Base-by-base conservation (phyloP, 768 basidiomycete genomes). In the Russula brevipes region DNA sequence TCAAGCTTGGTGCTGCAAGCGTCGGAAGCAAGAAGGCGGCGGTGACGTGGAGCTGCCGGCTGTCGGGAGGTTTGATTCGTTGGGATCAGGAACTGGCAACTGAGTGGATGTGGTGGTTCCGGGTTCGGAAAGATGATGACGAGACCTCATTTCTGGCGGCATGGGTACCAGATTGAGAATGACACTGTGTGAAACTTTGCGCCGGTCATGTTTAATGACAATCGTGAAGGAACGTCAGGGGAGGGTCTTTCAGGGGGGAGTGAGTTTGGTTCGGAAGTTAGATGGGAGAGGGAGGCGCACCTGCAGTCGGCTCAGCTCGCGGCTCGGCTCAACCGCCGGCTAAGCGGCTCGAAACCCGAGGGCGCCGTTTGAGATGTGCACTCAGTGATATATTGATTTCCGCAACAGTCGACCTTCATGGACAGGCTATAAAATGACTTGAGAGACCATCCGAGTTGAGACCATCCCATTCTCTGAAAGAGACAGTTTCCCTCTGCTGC, bases 141-240 rank as follows among this genome's bases (percentile, higher is more conserved):
- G 63, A 24, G 24, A 24, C 31, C 68, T 69, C 60, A 66, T 70
- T 2, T 62, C 54, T 0, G 61, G 51, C 5, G 63, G 42, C 19
- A 62, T 16, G 19, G 60, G 5, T 0, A 75, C 60, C 3, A 86
- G 82, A 66, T 82, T 87, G 33, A 86, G 75, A 36, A 87, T 80
- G 1, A 91, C 85, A 66, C 86, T 88, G 66, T 78, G 85, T 3
- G 82, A 74, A 2, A 79, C 73, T 68, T 79, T 83, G 36, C 81
- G 80, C 35, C 78, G 74, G 49, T 69, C 66, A 9, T 44, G 50
- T 16, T 68, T 60, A n/a, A 17, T 49, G 57, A 61, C 4, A 69
- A 60, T 6, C 65, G 51, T 16, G 68, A 55, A 8, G 63, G 45
- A 12, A 66, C 54, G 49, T 39, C 58, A 3, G 66, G 69, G 17